phyloP scores from a whole-genome alignment of 2,329 filamentous ascomycete genomes.

The Penicillium sp. region DNA sequence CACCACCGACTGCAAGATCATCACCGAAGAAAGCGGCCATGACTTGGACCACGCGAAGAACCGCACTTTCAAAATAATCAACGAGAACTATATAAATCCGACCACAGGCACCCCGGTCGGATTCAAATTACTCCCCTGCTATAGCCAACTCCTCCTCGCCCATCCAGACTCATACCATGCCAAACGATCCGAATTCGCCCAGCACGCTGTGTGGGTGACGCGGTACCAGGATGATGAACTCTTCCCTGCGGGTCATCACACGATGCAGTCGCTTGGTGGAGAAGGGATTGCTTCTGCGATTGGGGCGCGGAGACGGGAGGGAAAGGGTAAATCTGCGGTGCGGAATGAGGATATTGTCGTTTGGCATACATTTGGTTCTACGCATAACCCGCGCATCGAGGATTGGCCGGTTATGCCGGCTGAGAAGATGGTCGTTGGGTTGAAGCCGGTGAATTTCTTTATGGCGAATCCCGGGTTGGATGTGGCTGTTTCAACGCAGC shows the following conservation, averaged over 20 bases:
- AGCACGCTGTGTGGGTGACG: conserved; percentile 58
- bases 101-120: conserved; percentile 57
- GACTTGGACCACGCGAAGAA: conserved; percentile 43
- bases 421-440: conserved; percentile 28
- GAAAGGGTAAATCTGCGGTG: conserved; percentile 20
- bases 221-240: conserved; percentile 55
- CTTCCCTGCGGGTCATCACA: conserved; percentile 55
- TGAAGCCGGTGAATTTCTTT: conserved; percentile 31
- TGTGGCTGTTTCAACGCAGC: conserved; percentile 24
- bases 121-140: conserved; percentile 58
- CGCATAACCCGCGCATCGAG: conserved; percentile 47
- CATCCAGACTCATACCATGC: conserved; percentile 53
- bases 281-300: conserved; percentile 25
- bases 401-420: conserved; percentile 46
- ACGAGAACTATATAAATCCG: conserved; percentile 54
- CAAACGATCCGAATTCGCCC: conserved; percentile 55
- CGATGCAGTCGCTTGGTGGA: conserved; percentile 49
- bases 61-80: conserved; percentile 63
- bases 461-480: conserved; percentile 25
- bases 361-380: conserved; percentile 45
- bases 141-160: conserved; percentile 62
- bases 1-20: conserved; percentile 45
- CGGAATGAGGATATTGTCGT: conserved; percentile 41
- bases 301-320: conserved; percentile 26
- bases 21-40: conserved; percentile 50